Evolutionary conservation across 495 filamentous ascomycete genomes (phyloP).

Genomic region (Hypomontagnella submonticulosa): DNA sequence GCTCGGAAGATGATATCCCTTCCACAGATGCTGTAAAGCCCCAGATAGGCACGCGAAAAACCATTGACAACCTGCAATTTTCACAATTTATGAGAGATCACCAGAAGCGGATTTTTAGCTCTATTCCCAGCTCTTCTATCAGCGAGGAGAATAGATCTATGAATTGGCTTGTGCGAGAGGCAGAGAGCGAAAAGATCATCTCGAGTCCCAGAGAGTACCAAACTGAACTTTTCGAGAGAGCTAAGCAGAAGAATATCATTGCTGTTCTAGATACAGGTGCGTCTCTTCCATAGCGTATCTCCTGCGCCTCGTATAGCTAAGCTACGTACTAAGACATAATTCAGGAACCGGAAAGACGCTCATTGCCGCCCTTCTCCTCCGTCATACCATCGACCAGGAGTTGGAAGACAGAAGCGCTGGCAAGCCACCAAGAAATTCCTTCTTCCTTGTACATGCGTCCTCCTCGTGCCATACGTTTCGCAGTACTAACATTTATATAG

Average conservation of each 20-base stretch:
- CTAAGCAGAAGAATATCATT: conserved; percentile 88
- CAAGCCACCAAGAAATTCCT: conserved; percentile 71
- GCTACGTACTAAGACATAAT: conserved; percentile 20
- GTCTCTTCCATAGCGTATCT: neutral
- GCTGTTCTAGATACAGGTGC: conserved; percentile 93
- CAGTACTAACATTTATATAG: conserved; percentile 50
- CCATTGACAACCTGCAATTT: conserved; percentile 54
- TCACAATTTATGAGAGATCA: conserved; percentile 41
- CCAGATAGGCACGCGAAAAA: conserved; percentile 45
- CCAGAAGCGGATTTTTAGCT: conserved; percentile 45
- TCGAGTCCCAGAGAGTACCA: conserved; percentile 89
- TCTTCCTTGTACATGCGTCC: conserved; percentile 75
- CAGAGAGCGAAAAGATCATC: conserved; percentile 64
- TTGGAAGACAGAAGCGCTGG: conserved; percentile 73
- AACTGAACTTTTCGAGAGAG: conserved; percentile 88
- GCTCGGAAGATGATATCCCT: conserved; percentile 40
- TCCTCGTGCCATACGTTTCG: neutral
- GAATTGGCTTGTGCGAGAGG: conserved; percentile 40
- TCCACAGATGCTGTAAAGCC: conserved; percentile 40
- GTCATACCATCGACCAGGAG: conserved; percentile 81
- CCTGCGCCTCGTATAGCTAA: neutral
- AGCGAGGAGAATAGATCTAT: conserved; percentile 43
- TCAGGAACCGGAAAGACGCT: conserved; percentile 96
- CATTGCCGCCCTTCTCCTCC: conserved; percentile 89
- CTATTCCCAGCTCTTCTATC: conserved; percentile 13